Evolutionary conservation across 192 early-diverging fungal genomes (phyloP), one percentile per base, ranked within the genome.

Genomic region (Coemansia sp.): DNA sequence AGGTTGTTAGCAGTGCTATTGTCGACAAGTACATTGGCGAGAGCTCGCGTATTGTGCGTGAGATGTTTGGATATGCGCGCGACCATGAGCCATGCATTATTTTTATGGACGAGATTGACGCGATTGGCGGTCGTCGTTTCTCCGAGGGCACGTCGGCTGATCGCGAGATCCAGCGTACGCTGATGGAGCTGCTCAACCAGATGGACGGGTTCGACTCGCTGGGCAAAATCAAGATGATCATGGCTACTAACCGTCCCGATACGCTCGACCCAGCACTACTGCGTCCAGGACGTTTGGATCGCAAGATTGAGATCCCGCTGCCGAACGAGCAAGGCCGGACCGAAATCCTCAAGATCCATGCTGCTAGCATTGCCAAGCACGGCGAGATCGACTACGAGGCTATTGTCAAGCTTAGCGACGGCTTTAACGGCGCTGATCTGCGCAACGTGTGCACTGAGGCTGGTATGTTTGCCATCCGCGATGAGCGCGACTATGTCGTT

Each of bases 1-100:
- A 99, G 74, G 95, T 99, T 2, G 97, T 98, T 0, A 95, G 94
- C 23, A 93, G 91, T 72, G 97, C 97, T 9, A 99, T 99, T 80
- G 96, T 99, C 3, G 97, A 99, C 86, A 99, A 99, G 83, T 99
- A 97, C 72, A 99, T 99, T 83, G 97, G 97, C 61, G 97, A 99
- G 83, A 94, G 92, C 83, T 96, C 97, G 47, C 82, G 97, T 65
- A 79, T 99, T 53, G 88, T 99, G 60, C 86, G 97, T 27, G 97
- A 99, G 80, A 99, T 99, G 97, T 99, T 99, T 89, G 95, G 93
- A 0, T 99, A 99, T 81, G 97, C 97, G 37, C 93, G 91, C 64
- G 96, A 98, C 73, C 97, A 99, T 76, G 95, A 99, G 68, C 97
- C 97, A 10, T 99, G 97, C 82, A 97, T 99, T 63, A 99, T 99